Percentiles rank a stretch among this genome's conserved stretches.
Conservation (phyloP, 163 green algal species). For the Chlamydomonas reinhardtii region DNA sequence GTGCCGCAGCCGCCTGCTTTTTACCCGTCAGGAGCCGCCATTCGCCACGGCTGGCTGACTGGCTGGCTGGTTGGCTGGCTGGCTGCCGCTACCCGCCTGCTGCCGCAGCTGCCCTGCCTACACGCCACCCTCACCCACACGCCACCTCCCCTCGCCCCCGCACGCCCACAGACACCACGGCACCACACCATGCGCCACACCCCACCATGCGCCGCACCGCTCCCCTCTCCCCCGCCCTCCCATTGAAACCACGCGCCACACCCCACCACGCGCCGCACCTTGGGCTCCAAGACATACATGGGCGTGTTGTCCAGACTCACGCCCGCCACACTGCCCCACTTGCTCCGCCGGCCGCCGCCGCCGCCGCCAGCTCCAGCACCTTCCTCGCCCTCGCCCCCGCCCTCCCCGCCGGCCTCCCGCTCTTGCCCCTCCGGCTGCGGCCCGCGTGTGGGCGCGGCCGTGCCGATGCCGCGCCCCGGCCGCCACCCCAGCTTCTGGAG, state of each 20-base stretch:
- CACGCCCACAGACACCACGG: background rate
- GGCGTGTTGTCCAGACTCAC: constrained; percentile 81
- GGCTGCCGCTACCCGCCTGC: too few relatives aligned
- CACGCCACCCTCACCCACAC: background rate
- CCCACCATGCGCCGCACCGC: constrained; percentile 13
- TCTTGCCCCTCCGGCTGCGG: background rate
- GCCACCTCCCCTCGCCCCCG: background rate
- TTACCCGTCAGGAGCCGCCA: too few relatives aligned
- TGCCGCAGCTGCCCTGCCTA: too few relatives aligned
- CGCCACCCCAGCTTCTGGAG: constrained; percentile 95
- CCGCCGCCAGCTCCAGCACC: too few relatives aligned
- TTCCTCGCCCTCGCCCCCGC: too few relatives aligned
- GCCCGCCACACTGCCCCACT: constrained; percentile 76
- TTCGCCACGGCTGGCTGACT: too few relatives aligned
- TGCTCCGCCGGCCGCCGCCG: constrained; percentile 37
- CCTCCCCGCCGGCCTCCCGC: too few relatives aligned
- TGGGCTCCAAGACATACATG: constrained; percentile 81
- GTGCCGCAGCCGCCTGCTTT: too few relatives aligned
- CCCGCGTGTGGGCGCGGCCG: constrained; percentile 10
- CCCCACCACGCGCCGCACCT: constrained; percentile 53
- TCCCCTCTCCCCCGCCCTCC: background rate
- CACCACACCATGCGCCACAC: too few relatives aligned
- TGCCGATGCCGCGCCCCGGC: constrained; percentile 76
- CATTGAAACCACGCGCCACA: too few relatives aligned
- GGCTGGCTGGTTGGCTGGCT: too few relatives aligned